Evolutionary conservation across 371 early-diverging fungal species (phyloP).

Genomic region (Blakeslea trispora): DNA sequence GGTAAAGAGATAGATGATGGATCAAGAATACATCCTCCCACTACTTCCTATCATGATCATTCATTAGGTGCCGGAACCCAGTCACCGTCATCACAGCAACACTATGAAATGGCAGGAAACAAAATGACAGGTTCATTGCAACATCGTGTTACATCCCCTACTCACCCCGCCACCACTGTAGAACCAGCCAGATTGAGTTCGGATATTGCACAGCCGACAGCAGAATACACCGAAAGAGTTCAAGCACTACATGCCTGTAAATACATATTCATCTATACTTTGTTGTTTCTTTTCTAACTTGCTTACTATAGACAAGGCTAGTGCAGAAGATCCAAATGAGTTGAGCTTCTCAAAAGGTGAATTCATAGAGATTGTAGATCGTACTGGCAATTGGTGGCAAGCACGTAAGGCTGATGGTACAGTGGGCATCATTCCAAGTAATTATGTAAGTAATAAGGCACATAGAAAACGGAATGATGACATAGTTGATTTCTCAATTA

Average conservation of each 20-base stretch:
- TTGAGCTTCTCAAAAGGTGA: slow-evolving; percentile 84
- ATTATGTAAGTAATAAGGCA: slow-evolving; percentile 63
- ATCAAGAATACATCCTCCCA: slow-evolving; percentile 26
- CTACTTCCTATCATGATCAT: no score
- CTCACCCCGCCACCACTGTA: slow-evolving; percentile 19
- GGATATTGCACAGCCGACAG: slow-evolving; percentile 1
- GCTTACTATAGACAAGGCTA: slow-evolving; percentile 65
- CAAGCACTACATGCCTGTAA: slow-evolving; percentile 32
- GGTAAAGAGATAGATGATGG: slow-evolving; percentile 48
- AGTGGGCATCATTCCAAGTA: slow-evolving; percentile 87
- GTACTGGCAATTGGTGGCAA: slow-evolving; percentile 94
- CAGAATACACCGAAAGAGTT: slow-evolving; percentile 40
- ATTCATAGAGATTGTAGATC: slow-evolving; percentile 77
- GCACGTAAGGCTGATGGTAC: slow-evolving; percentile 78
- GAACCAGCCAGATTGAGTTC: slow-evolving; percentile 2
- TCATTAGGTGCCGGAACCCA: no score
- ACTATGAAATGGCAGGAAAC: slow-evolving; percentile 32
- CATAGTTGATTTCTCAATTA: no score
- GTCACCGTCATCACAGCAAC: no score
- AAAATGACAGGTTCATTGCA: slow-evolving; percentile 21
- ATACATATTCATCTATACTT: slow-evolving; percentile 9
- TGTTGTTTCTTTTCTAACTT: slow-evolving; percentile 1
- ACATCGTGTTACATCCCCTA: slow-evolving; percentile 1
- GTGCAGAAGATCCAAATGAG: slow-evolving; percentile 86
- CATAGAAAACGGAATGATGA: no score